These are phyloP conservation scores for Apophysomyces elegans DNA, from an alignment of 371 early-diverging fungal genomes.

Conservation along the genomic window DNA sequence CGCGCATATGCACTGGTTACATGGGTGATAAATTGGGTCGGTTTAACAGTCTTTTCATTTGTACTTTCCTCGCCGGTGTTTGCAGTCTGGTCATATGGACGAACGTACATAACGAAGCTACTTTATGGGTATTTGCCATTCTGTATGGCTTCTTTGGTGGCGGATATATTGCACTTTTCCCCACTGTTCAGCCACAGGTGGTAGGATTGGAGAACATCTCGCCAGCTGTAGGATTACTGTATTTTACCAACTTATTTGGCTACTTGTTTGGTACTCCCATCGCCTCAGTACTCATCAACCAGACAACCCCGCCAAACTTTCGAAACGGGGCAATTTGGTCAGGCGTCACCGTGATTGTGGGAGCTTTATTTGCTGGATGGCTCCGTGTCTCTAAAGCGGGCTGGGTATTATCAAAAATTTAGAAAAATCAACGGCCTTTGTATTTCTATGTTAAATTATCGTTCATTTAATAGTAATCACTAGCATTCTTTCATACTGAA, in stretches of 20 bases:
- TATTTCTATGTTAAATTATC: not conserved
- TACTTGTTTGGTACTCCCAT: slow-evolving; percentile 59
- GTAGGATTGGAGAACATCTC: slow-evolving; percentile 53
- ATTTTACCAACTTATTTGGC: slow-evolving; percentile 51
- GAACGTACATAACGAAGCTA: slow-evolving; percentile 42
- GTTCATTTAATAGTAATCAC: not conserved
- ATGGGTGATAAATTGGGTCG: slow-evolving; percentile 61
- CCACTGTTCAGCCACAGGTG: slow-evolving; percentile 52
- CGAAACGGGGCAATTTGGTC: slow-evolving; percentile 25
- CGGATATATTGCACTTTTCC: slow-evolving; percentile 58
- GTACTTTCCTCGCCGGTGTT: slow-evolving; percentile 52
- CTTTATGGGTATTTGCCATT: slow-evolving; percentile 45
- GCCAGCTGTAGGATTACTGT: slow-evolving; percentile 55
- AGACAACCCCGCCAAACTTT: slow-evolving; percentile 20
- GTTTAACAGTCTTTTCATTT: slow-evolving; percentile 55
- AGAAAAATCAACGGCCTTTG: not conserved
- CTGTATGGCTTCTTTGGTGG: slow-evolving; percentile 63
- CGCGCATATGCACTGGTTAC: slow-evolving; percentile 49
- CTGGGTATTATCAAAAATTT: slow-evolving; percentile 13
- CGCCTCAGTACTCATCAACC: slow-evolving; percentile 47
- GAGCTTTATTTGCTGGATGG: slow-evolving; percentile 27
- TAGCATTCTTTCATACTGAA: not conserved
- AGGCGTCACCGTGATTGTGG: slow-evolving; percentile 30
- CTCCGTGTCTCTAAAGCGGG: slow-evolving; percentile 37
- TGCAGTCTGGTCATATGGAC: slow-evolving; percentile 42